A percentile compares a stretch with the other conserved stretches of the same genome.
These are phyloP conservation scores for Circinella umbellata DNA, from an alignment of 371 early-diverging fungal genomes.

Conservation along the genomic window DNA sequence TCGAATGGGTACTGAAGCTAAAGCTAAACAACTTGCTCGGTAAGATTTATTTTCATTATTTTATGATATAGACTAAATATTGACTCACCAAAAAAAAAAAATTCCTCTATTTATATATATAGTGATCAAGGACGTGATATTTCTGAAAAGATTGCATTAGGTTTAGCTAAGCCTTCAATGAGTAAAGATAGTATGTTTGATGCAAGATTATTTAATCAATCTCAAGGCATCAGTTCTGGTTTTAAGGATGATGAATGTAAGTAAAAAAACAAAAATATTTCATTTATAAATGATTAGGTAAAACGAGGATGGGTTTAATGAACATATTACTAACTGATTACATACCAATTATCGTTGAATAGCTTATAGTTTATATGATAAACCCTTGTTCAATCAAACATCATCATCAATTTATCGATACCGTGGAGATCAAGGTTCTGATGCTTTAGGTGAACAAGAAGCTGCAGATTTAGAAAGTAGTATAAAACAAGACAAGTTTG, in stretches of 20 bases:
- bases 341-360: neutral
- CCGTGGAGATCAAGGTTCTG: slow-evolving; percentile 68
- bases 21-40: slow-evolving; percentile 80
- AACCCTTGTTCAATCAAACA: slow-evolving; percentile 84
- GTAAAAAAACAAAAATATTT: no score
- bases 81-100: neutral
- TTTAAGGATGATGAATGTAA: slow-evolving; percentile 86
- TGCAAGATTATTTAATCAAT: slow-evolving; percentile 91
- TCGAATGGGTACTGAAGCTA: slow-evolving; percentile 90
- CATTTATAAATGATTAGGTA: no score
- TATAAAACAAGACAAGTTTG: slow-evolving; percentile 74
- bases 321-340: no score
- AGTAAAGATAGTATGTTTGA: slow-evolving; percentile 93
- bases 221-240: slow-evolving; percentile 84
- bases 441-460: slow-evolving; percentile 69
- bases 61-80: neutral
- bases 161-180: slow-evolving; percentile 89
- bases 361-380: slow-evolving; percentile 87
- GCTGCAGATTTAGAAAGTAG: slow-evolving; percentile 75
- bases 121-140: slow-evolving; percentile 89
- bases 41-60: slow-evolving; percentile 23
- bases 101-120: slow-evolving; percentile 1
- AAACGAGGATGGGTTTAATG: no score
- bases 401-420: slow-evolving; percentile 84
- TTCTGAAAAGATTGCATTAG: slow-evolving; percentile 97